Evolutionary conservation across 192 early-diverging fungal genomes (phyloP), one percentile per base, ranked within the genome.

Genomic region (Coemansia sp.): DNA sequence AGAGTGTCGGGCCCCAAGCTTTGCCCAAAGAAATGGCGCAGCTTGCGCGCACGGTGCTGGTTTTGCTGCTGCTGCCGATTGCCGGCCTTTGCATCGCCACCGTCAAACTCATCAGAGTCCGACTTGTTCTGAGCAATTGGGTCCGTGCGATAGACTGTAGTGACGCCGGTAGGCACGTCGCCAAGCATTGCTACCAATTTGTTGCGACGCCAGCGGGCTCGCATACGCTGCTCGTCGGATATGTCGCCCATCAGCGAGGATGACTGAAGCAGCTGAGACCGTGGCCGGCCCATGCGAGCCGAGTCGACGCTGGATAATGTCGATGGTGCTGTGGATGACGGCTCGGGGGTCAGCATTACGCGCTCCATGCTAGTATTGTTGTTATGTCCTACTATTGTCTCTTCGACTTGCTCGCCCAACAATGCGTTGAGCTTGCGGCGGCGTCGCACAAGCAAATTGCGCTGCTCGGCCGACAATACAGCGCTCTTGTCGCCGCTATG

Each of bases 381-480:
- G 9, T 8, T 40, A 43, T 53, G 30, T 11, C 68, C 69, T 13
- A 86, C 68, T 11, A 78, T 85, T 23, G 64, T 62, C 47, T 86
- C 85, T 49, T 86, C 85, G 1, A 88, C 71, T 17, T 84, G 77
- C 58, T 90, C 87, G 60, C 90, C 90, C 43, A 91, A 47, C 47
- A 90, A 67, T 6, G 73, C 85, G 43, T 78, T 71, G 21, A 91
- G 78, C 78, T 91, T 91, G 64, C 87, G 85, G 32, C 80, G 83
- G 14, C 89, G 75, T 19, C 85, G 85, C 37, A 86, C 86, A 33
- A 91, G 80, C 21, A 87, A 67, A 17, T 84, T 75, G n/a, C 87
- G 80, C 71, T 89, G 78, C 65, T 84, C 83, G 9, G 78, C 37
- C 8, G 84, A 69, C 58, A 91, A 74, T 21, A 61, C 66, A 30